phyloP scores from a whole-genome alignment of 345 rosid species.

The Murraya paniculata region DNA sequence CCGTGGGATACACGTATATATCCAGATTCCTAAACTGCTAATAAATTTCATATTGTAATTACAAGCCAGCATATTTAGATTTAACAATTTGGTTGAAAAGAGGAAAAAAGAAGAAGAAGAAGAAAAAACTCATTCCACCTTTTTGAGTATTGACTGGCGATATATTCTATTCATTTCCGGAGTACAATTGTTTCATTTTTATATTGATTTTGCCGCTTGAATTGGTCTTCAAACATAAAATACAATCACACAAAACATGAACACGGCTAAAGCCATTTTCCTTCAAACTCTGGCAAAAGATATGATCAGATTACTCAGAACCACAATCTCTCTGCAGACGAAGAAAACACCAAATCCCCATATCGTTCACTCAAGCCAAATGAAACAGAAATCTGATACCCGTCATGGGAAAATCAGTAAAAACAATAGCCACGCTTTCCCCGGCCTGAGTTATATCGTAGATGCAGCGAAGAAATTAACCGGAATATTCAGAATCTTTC shows the following conservation, averaged over 20 bases:
- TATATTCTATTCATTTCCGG: background rate
- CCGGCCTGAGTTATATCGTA: constrained; percentile 26
- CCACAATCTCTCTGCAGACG: constrained; percentile 30
- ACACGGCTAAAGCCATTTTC: background rate
- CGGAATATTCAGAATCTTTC: constrained; percentile 35
- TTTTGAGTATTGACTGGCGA: background rate
- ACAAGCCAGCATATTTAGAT: too few species aligned
- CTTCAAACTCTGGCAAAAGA: background rate
- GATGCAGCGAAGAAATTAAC: constrained; percentile 48
- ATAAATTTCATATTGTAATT: too few species aligned
- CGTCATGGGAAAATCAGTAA: constrained; percentile 8
- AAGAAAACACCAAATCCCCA: constrained; percentile 34
- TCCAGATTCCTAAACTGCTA: too few species aligned
- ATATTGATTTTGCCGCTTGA: background rate
- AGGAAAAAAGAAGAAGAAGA: too few species aligned
- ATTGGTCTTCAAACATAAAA: constrained; percentile 18
- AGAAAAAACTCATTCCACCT: too few species aligned
- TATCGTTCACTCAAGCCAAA: constrained; percentile 13
- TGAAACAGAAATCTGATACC: constrained; percentile 10
- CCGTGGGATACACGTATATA: fast-evolving
- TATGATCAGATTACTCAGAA: background rate
- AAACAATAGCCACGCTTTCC: constrained; percentile 11
- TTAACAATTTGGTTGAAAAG: too few species aligned
- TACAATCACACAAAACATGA: background rate
- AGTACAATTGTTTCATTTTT: too few species aligned